Conservation (phyloP, 2,329 filamentous ascomycete species). For the Xylariaceae sp. region DNA sequence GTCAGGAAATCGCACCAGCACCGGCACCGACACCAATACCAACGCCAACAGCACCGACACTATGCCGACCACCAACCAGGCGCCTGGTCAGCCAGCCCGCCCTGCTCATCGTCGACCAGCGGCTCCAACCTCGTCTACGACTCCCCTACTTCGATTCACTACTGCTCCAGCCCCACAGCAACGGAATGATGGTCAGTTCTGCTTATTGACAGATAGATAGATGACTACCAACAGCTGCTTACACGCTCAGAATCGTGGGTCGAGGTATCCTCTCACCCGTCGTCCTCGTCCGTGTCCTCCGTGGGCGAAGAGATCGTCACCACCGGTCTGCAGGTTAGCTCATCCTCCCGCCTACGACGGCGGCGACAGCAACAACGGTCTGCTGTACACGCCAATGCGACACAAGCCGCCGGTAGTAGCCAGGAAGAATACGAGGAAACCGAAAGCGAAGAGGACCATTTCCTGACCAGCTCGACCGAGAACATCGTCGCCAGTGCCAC, state of each 20-base stretch:
- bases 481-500: conserved; percentile 38
- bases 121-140: conserved; percentile 15
- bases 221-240: conserved; percentile 20
- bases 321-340: conserved; percentile 74
- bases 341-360: conserved; percentile 59
- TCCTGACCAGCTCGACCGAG: conserved; percentile 57
- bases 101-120: conserved; percentile 17
- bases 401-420: conserved; percentile 56
- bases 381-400: conserved; percentile 23
- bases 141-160: conserved; percentile 14
- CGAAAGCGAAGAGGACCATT: conserved; percentile 78
- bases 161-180: conserved; percentile 22
- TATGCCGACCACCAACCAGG: conserved; percentile 18
- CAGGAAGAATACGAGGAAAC: conserved; percentile 95
- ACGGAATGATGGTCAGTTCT: conserved; percentile 30
- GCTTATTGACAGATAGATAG: neutral
- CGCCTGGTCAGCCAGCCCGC: conserved; percentile 27
- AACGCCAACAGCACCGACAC: conserved; percentile 4
- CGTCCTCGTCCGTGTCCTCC: conserved; percentile 86
- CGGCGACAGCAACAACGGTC: conserved; percentile 44
- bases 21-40: neutral
- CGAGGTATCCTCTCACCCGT: conserved; percentile 87
- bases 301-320: conserved; percentile 86
- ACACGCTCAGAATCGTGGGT: conserved; percentile 81
- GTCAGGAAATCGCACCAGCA: neutral